Conservation (phyloP, 345 rosid genomes). For the Eucalyptus pumila region DNA sequence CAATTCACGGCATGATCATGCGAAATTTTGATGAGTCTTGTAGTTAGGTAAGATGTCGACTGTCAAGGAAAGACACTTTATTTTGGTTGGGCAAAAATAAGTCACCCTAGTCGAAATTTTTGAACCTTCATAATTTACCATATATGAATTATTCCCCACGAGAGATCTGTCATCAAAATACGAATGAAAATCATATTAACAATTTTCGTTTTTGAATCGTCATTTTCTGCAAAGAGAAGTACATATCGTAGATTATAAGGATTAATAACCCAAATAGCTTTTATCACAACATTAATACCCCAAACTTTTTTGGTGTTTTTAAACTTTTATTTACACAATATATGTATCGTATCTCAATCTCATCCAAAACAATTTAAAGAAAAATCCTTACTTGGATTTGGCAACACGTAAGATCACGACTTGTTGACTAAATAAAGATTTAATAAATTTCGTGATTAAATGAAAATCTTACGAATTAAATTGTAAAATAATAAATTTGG, state of each 20-base stretch:
- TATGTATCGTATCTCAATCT: background rate
- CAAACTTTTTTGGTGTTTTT: background rate
- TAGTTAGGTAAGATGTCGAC: background rate
- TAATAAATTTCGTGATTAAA: background rate
- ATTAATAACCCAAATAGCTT: background rate
- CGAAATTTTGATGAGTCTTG: background rate
- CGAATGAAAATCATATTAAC: background rate
- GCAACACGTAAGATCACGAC: background rate
- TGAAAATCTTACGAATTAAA: background rate
- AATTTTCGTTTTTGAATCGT: background rate
- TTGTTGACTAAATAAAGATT: background rate
- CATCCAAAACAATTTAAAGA: background rate
- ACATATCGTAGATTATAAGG: background rate
- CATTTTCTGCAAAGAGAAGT: background rate
- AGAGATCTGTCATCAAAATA: background rate
- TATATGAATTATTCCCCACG: fast-evolving
- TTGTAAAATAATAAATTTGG: background rate
- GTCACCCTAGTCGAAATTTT: background rate
- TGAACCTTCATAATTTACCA: background rate
- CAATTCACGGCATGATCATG: background rate
- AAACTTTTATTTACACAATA: background rate
- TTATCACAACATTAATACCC: background rate
- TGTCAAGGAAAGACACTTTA: background rate
- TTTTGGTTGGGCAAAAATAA: background rate
- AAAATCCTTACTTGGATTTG: background rate